Conservation (phyloP, 1,284 basidiomycete species). For the Sutorius eximius region DNA sequence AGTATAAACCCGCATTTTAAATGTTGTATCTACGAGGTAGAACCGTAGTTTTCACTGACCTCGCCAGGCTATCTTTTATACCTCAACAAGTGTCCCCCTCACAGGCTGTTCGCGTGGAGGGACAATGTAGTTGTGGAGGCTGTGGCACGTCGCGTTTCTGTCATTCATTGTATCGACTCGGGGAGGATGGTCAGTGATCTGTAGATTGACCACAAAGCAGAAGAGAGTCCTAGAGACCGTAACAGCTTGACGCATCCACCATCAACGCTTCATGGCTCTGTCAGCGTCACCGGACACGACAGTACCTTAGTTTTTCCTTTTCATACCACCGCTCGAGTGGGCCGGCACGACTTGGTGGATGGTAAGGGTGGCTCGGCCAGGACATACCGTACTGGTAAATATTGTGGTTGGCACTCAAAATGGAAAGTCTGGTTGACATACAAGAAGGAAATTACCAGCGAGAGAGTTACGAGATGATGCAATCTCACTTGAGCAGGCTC, state of each 20-base stretch:
- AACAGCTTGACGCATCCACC: background rate
- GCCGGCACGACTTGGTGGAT: background rate
- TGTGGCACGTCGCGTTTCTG: background rate
- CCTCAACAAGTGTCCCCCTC: background rate
- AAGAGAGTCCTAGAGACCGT: background rate
- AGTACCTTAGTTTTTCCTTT: background rate
- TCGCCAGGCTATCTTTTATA: conserved; percentile 5
- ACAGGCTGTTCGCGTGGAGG: background rate
- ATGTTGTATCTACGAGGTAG: background rate
- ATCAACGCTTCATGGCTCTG: background rate
- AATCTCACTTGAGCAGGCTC: too few relatives aligned
- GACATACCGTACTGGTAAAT: too few relatives aligned
- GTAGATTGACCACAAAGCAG: background rate
- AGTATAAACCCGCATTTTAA: conserved; percentile 6
- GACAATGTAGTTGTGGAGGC: background rate
- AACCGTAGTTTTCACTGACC: background rate
- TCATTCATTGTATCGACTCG: background rate
- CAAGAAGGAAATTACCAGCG: too few relatives aligned
- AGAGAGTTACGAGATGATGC: too few relatives aligned
- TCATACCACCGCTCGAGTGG: background rate
- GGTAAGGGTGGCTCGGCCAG: too few relatives aligned
- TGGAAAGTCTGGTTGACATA: too few relatives aligned
- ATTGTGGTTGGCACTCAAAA: too few relatives aligned
- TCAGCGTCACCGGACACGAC: background rate
- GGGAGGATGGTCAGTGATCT: background rate